Evolutionary conservation across 192 early-diverging fungal genomes (phyloP), one percentile per base, ranked within the genome.

Genomic region (Coemansia sp.): DNA sequence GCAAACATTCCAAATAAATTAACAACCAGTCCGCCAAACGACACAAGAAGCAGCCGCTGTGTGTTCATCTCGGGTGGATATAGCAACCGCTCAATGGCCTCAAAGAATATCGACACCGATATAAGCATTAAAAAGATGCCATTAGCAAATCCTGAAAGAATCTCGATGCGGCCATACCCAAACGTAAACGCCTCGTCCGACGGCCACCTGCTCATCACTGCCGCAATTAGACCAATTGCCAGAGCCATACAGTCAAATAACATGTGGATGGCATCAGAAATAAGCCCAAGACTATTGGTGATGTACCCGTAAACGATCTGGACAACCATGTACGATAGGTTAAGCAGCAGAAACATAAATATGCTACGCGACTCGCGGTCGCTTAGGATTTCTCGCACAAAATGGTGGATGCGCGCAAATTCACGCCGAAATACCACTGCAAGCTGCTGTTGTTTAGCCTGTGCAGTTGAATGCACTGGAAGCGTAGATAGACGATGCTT

Each of bases 191-290:
- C 75, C 28, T 85, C 84, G 59, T 90, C 92, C n/a, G 88, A 79
- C 15, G 87, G 92, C 92, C 96, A 94, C 71, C 92, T 94, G 60
- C 87, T 87, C 84, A 96, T 89, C 2, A 96, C 92, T 2, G 90
- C 86, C 7, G 96, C 96, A 56, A 89, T 82, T 8, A 98, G 73
- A 24, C 92, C 92, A 34, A 96, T 85, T 3, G 89, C 90, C 63
- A 98, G 67, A 5, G 94, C 94, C 71, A 95, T 82, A 58, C 92
- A 95, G 77, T 98, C 96, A 79, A 98, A 98, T 60, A 96, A 86
- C 96, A 98, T 98, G 74, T 98, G 96, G 55, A 96, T 92, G 15
- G 96, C 96, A 76, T 98, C 96, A 26, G 94, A 93, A 20, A 93
- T 93, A 21, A 98, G 84, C 5, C 94, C 93, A 51, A 98, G 81